These are phyloP conservation scores for Rhodofomes roseus DNA, from an alignment of 1,284 basidiomycete genomes.

Conservation along the genomic window DNA sequence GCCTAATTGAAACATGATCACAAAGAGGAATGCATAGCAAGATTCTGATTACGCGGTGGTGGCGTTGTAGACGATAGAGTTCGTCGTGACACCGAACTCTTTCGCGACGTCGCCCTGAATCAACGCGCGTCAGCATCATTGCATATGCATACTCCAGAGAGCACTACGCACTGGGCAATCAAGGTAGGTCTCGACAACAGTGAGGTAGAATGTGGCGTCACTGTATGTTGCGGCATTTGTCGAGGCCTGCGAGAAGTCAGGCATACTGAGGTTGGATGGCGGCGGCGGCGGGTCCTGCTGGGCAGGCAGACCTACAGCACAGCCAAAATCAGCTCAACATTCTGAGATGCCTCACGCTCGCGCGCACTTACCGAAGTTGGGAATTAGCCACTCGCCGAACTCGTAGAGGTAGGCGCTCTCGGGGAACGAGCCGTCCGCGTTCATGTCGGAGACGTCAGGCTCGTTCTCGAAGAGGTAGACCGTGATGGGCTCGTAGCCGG, in stretches of 20 bases:
- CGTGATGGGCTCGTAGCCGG: constrained; percentile 19
- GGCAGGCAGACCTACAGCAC: not conserved
- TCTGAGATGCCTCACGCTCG: no score
- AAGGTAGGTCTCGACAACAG: constrained; percentile 9
- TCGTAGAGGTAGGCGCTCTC: constrained; percentile 16
- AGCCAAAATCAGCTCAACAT: not conserved
- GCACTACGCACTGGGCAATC: constrained; percentile 10
- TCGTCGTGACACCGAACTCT: constrained; percentile 19
- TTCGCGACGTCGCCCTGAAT: constrained; percentile 10
- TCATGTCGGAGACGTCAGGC: constrained; percentile 12
- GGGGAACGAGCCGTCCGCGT: constrained; percentile 11
- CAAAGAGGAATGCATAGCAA: no score
- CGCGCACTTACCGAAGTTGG: constrained; percentile 20
- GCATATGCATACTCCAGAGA: not conserved
- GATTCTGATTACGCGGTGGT: not conserved
- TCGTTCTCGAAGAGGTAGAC: constrained; percentile 16
- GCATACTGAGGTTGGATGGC: constrained; percentile 9
- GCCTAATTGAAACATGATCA: not conserved
- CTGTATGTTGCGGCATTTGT: not conserved
- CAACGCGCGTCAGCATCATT: not conserved
- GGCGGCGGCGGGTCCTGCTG: constrained; percentile 1
- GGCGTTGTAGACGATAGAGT: constrained; percentile 12
- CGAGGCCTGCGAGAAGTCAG: not conserved
- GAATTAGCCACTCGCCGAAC: constrained; percentile 18
- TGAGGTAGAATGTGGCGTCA: constrained; percentile 6